Conservation (phyloP, 108 stramenopile species). For the Nitzschia sp. region DNA sequence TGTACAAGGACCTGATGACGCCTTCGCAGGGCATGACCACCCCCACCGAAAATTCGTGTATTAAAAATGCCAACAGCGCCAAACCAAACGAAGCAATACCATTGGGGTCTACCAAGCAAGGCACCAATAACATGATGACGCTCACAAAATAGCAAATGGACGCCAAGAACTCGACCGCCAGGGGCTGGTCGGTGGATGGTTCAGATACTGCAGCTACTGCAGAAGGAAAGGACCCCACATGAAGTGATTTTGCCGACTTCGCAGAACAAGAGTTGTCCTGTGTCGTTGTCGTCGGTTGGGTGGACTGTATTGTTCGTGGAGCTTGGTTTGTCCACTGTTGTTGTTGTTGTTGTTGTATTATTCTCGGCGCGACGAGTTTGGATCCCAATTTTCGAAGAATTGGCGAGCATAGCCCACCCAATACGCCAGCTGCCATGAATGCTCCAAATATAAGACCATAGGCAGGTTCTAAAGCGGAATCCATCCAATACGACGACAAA, state of each 20-base stretch:
- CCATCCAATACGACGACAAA: too few relatives aligned
- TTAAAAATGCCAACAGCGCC: constrained; percentile 40
- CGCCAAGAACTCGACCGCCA: constrained; percentile 58
- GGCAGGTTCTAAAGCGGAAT: constrained; percentile 49
- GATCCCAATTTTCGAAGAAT: constrained; percentile 32
- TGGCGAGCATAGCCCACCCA: constrained; percentile 64
- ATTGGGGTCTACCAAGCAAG: constrained; percentile 28
- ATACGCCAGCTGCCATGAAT: constrained; percentile 78
- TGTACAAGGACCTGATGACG: constrained; percentile 62
- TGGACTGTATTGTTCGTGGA: constrained; percentile 2
- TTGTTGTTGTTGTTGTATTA: constrained; percentile 7
- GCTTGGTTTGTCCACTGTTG: background rate
- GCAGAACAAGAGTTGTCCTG: too few relatives aligned
- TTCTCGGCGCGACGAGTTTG: constrained; percentile 31
- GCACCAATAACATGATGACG: constrained; percentile 45
- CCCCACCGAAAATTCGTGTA: constrained; percentile 60
- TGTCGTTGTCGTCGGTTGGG: constrained; percentile 22
- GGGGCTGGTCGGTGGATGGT: constrained; percentile 43
- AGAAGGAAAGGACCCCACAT: constrained; percentile 19
- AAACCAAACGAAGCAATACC: constrained; percentile 38
- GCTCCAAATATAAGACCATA: constrained; percentile 80
- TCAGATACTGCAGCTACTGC: constrained; percentile 29
- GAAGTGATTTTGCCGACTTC: too few relatives aligned
- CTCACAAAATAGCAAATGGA: constrained; percentile 49
- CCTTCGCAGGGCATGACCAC: constrained; percentile 69